Evolutionary conservation across 2,329 filamentous ascomycete genomes (phyloP).

Genomic region (Furcasterigmium sp.): DNA sequence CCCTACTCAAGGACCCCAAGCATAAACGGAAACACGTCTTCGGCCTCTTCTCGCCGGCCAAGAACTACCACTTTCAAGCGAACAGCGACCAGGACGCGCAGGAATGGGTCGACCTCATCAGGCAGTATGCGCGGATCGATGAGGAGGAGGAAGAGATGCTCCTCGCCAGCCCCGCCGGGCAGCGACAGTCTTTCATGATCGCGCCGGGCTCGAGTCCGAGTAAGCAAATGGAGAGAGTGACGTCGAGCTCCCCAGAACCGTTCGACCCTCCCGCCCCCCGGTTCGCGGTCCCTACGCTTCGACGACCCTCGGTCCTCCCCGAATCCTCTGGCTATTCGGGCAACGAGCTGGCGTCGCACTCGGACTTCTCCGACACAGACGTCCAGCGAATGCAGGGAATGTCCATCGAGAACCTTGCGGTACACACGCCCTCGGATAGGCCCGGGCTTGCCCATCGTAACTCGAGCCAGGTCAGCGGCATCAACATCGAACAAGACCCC

Average conservation of each 20-base stretch:
- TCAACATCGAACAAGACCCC: slow-evolving; percentile 57
- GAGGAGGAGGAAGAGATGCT: slow-evolving; percentile 84
- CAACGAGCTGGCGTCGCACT: slow-evolving; percentile 71
- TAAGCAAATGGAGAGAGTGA: slow-evolving; percentile 20
- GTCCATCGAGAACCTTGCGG: slow-evolving; percentile 45
- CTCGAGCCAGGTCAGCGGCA: slow-evolving; percentile 57
- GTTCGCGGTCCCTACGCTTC: slow-evolving; percentile 23
- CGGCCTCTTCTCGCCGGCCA: slow-evolving; percentile 83
- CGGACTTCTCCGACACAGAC: slow-evolving; percentile 77
- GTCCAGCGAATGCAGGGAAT: slow-evolving; percentile 40
- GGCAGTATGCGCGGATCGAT: slow-evolving; percentile 74
- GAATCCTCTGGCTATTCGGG: slow-evolving; percentile 61
- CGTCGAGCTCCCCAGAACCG: slow-evolving; percentile 60
- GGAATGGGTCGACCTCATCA: slow-evolving; percentile 81
- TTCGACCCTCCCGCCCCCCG: slow-evolving; percentile 30
- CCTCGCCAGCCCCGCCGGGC: slow-evolving; percentile 58
- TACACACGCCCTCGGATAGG: slow-evolving; percentile 28
- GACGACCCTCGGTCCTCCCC: slow-evolving; percentile 55
- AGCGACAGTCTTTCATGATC: slow-evolving; percentile 37
- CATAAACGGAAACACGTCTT: slow-evolving; percentile 84
- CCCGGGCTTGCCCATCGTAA: slow-evolving; percentile 43
- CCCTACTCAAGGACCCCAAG: slow-evolving; percentile 83
- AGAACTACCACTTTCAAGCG: slow-evolving; percentile 88
- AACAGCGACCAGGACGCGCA: slow-evolving; percentile 67
- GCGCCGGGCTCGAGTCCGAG: slow-evolving; percentile 3